These are phyloP conservation scores for Fraxinus cuspidata DNA, from an alignment of 257 asterid genomes.

Conservation along the genomic window DNA sequence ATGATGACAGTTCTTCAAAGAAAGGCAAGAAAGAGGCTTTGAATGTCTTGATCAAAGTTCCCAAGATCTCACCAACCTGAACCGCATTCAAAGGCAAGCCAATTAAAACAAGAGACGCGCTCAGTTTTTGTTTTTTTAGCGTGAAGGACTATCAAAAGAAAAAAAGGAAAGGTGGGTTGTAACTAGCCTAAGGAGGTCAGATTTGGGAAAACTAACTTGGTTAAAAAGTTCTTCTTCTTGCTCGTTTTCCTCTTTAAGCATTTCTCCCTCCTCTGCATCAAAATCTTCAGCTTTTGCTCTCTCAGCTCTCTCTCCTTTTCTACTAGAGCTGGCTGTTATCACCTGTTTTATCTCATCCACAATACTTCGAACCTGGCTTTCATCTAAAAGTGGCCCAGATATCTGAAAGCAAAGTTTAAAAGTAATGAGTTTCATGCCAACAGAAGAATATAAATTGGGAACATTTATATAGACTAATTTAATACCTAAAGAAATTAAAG, in stretches of 20 bases:
- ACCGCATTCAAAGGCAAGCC: not conserved
- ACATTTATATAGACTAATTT: conserved; percentile 3
- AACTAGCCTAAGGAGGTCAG: not conserved
- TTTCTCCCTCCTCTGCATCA: conserved; percentile 96
- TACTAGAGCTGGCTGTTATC: conserved; percentile 91
- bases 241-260: conserved; percentile 94
- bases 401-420: conserved; percentile 50
- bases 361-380: conserved; percentile 83
- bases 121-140: not conserved
- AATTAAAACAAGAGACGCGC: not conserved
- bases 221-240: conserved; percentile 99
- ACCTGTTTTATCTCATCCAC: conserved; percentile 92
- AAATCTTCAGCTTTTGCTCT: conserved; percentile 97
- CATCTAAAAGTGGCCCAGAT: conserved; percentile 84
- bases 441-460: conserved; percentile 4
- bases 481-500: not conserved
- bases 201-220: conserved; percentile 55
- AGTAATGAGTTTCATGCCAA: conserved; percentile 8
- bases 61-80: conserved; percentile 92
- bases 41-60: conserved; percentile 88
- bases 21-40: conserved; percentile 90
- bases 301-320: conserved; percentile 82
- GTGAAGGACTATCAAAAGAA: not conserved
- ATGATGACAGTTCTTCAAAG: conserved; percentile 85
- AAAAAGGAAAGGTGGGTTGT: not conserved